A percentile compares a stretch with the other conserved stretches of the same genome.
Conservation (phyloP, 2,329 filamentous ascomycete species). For the Cladorrhinum sp. region DNA sequence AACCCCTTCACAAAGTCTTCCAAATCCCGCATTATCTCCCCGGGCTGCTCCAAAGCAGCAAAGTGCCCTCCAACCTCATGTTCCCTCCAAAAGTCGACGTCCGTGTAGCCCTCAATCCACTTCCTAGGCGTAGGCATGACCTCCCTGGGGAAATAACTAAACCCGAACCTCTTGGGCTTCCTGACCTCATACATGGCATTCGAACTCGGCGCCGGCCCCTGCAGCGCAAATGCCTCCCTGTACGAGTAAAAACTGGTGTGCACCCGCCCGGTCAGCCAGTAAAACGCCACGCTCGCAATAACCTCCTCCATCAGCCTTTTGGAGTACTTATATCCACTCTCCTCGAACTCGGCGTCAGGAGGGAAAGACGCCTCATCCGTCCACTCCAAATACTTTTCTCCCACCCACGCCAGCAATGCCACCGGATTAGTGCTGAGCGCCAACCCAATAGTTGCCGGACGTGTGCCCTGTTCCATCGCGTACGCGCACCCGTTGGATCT, state of each 20-base stretch:
- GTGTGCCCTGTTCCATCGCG: constrained; percentile 49
- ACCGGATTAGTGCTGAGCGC: constrained; percentile 52
- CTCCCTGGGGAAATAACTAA: constrained; percentile 43
- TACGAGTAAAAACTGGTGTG: constrained; percentile 50
- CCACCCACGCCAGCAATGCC: constrained; percentile 55
- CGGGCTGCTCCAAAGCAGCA: constrained; percentile 2
- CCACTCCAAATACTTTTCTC: constrained; percentile 56
- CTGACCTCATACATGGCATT: constrained; percentile 7
- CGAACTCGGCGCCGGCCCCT: constrained; percentile 33
- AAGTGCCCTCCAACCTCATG: constrained; percentile 2
- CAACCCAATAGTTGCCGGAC: constrained; percentile 55
- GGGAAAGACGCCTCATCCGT: constrained; percentile 36
- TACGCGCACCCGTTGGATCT: constrained; percentile 45
- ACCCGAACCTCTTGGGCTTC: constrained; percentile 43
- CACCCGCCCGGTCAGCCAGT: constrained; percentile 53
- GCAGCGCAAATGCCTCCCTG: constrained; percentile 29
- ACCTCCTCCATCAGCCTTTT: constrained; percentile 39
- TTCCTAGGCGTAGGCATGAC: constrained; percentile 23
- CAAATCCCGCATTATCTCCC: not conserved
- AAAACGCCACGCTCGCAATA: constrained; percentile 48
- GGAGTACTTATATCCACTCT: constrained; percentile 5
- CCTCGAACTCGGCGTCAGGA: not conserved
- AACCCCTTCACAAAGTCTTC: constrained; percentile 1
- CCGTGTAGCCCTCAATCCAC: not conserved
- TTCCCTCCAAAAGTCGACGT: constrained; percentile 4